phyloP scores from a whole-genome alignment of 148 eudicot genomes.

The Salicornia ramosissima region DNA sequence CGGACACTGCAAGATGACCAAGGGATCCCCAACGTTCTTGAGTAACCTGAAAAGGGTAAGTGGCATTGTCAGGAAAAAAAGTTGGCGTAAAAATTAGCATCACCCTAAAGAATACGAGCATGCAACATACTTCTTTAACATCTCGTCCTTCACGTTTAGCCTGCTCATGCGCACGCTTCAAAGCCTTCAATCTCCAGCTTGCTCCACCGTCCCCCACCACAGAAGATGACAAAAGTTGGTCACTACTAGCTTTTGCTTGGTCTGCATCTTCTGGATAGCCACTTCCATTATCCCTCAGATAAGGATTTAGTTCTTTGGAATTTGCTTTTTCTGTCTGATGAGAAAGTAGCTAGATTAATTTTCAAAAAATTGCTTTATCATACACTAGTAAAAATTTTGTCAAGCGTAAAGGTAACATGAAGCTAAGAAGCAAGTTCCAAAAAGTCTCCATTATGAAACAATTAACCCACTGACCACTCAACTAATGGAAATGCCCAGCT shows the following conservation, averaged over 20 bases:
- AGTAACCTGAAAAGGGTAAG: conserved; percentile 55
- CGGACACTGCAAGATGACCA: conserved; percentile 80
- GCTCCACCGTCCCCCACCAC: conserved; percentile 97
- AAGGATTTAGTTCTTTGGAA: conserved; percentile 84
- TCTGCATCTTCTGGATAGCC: conserved; percentile 75
- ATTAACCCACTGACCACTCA: neutral
- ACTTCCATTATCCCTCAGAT: conserved; percentile 56
- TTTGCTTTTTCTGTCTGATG: conserved; percentile 46
- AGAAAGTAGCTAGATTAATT: neutral
- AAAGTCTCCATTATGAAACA: neutral
- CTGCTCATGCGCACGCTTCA: conserved; percentile 90
- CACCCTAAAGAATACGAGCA: conserved; percentile 6
- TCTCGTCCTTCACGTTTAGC: conserved; percentile 80
- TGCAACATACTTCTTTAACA: conserved; percentile 54
- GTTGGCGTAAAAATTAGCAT: neutral
- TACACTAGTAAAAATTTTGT: neutral
- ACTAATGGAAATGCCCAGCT: neutral
- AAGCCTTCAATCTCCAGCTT: conserved; percentile 95
- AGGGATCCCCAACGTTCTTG: conserved; percentile 93
- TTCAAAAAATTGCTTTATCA: neutral
- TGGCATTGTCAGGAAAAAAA: neutral
- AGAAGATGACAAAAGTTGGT: conserved; percentile 51
- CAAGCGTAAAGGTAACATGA: neutral
- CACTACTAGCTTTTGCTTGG: conserved; percentile 31
- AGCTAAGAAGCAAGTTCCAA: neutral